Evolutionary conservation across 2,329 filamentous ascomycete species (phyloP).

Genomic region (Trichoderma koningiopsis): DNA sequence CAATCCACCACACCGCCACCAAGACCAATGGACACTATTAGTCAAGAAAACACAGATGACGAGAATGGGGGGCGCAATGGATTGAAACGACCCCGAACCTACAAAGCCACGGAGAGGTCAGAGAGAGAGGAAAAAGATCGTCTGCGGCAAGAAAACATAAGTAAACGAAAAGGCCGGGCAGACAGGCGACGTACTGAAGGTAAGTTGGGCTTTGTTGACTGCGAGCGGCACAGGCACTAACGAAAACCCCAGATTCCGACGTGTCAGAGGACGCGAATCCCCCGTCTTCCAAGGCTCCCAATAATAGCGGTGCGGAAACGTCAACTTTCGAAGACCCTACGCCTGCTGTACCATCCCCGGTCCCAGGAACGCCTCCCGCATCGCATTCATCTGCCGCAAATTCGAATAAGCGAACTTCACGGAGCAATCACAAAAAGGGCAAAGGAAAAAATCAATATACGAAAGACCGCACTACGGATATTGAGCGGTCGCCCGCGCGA

Average conservation of each 20-base stretch:
- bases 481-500: constrained; percentile 59
- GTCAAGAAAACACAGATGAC: constrained; percentile 72
- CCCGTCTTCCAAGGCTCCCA: constrained; percentile 41
- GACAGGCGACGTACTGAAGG: constrained; percentile 82
- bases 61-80: constrained; percentile 56
- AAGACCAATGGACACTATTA: constrained; percentile 50
- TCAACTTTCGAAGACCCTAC: constrained; percentile 37
- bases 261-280: constrained; percentile 67
- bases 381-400: constrained; percentile 49
- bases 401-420: constrained; percentile 60
- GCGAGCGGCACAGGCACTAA: constrained; percentile 9
- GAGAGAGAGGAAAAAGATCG: constrained; percentile 75
- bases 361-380: constrained; percentile 47
- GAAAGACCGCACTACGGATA: constrained; percentile 66
- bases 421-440: constrained; percentile 65
- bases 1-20: constrained; percentile 64
- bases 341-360: constrained; percentile 33
- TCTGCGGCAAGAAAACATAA: constrained; percentile 72
- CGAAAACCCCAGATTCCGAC: constrained; percentile 62
- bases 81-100: constrained; percentile 62
- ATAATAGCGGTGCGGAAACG: constrained; percentile 38
- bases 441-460: constrained; percentile 83
- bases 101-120: constrained; percentile 63
- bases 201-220: constrained; percentile 42
- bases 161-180: constrained; percentile 77